Percentiles rank a stretch among this genome's conserved stretches.
Conservation (phyloP, 495 filamentous ascomycete species). For the Ascodesmis nigricans region DNA sequence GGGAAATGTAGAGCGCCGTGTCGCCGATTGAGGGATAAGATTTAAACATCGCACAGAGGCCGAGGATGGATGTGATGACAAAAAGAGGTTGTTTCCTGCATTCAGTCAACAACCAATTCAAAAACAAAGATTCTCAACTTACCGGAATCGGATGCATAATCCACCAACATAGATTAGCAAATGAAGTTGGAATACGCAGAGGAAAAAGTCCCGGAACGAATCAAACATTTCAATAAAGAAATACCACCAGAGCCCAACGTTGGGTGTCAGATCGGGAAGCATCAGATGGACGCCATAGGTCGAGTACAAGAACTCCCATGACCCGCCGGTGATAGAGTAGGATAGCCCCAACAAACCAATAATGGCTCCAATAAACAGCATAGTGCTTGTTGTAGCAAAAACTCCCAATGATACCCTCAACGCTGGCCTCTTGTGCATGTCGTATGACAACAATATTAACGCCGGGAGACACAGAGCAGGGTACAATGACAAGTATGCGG, state of each 20-base stretch:
- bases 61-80: constrained; percentile 56
- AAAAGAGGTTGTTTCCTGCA: constrained; percentile 52
- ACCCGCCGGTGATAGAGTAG: constrained; percentile 48
- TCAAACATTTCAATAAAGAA: constrained; percentile 99
- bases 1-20: constrained; percentile 56
- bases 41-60: constrained; percentile 81
- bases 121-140: not conserved
- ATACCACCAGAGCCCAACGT: constrained; percentile 97
- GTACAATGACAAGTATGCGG: constrained; percentile 80
- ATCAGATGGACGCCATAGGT: constrained; percentile 85
- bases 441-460: constrained; percentile 59
- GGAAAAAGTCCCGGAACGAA: constrained; percentile 88
- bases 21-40: constrained; percentile 87
- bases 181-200: constrained; percentile 95
- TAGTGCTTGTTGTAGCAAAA: constrained; percentile 33
- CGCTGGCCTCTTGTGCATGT: constrained; percentile 24
- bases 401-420: constrained; percentile 7
- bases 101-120: not conserved
- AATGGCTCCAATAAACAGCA: constrained; percentile 27
- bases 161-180: constrained; percentile 70
- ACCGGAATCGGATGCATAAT: constrained; percentile 52
- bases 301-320: constrained; percentile 63
- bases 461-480: constrained; percentile 71
- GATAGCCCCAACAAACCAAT: constrained; percentile 47
- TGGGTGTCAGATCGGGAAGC: constrained; percentile 81